Conservation (phyloP, 1,284 basidiomycete genomes). For the Fomes fomentarius region DNA sequence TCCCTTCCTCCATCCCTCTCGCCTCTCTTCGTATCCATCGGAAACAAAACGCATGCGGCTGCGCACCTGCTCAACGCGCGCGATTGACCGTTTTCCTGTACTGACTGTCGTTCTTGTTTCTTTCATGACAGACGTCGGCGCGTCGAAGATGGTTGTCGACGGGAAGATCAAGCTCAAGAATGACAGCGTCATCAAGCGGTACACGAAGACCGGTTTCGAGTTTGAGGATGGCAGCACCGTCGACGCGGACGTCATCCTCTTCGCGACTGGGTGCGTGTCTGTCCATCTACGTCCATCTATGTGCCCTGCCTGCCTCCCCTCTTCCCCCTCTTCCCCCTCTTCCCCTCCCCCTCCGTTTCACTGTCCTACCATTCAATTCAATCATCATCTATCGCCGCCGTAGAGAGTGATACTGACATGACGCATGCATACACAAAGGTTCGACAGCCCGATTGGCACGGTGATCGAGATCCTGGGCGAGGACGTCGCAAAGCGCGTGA, state of each 20-base stretch:
- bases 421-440: conserved; percentile 31
- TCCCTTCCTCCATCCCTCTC: too few species aligned
- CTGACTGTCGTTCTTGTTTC: too few species aligned
- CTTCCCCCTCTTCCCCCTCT: neutral
- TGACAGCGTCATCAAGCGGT: conserved; percentile 55
- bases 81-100: too few species aligned
- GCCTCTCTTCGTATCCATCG: too few species aligned
- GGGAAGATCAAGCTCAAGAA: conserved; percentile 78
- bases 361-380: neutral
- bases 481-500: conserved; percentile 47
- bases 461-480: conserved; percentile 51
- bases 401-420: too few species aligned
- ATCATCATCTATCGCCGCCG: too few species aligned
- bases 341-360: too few species aligned
- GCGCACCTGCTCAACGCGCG: too few species aligned
- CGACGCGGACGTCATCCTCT: conserved; percentile 69
- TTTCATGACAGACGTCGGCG: conserved; percentile 60
- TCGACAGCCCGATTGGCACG: conserved; percentile 42
- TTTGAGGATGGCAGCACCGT: conserved; percentile 71
- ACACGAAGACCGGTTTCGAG: conserved; percentile 57
- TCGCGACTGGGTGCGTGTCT: conserved; percentile 64
- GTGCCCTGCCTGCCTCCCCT: neutral
- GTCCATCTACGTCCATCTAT: conserved; percentile 5
- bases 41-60: too few species aligned
- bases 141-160: conserved; percentile 65